Base-by-base conservation (phyloP, 1,139 yeast species). In the Diutina rugosa region DNA sequence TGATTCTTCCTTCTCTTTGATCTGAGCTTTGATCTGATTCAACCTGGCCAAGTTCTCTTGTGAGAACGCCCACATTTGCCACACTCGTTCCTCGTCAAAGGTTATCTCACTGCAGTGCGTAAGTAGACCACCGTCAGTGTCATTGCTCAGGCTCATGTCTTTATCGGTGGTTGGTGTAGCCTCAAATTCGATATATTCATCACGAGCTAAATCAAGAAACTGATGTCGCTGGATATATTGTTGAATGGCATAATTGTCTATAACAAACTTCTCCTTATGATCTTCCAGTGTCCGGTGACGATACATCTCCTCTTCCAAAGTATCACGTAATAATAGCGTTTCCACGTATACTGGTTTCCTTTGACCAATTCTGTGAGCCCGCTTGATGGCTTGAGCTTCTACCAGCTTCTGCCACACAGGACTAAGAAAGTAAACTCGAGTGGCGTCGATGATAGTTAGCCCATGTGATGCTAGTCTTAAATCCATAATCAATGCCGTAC, bases 311-410 rank as follows among this genome's bases (percentile, higher is more conserved):
- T 84, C 87, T 61, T 85, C 90, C 56, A 85, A 69, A 0, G 90
- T 84, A 3, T 79, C 84, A 56, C 75, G 72, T 61, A 85, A 66
- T 2, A 85, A 78, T 57, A 85, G 68, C 0, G 90, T 85, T 62
- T 85, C 90, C n/a, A 85, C 90, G 62, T 67, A 69, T 0, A 81
- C 85, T 16, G 79, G 78, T 1, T 72, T 69, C 0, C 73, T 71
- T 62, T 84, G 90, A 0, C 90, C 90, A 63, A 84, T 84, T 66
- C 90, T 76, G 66, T 84, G 90, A 0, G 89, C 85, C 70, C 90
- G 78, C 61, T 84, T 84, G 56, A 84, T 82, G 0, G 89, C 89
- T 62, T 84, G 90, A 0, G 89, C 89, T 63, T 84, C 90, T 9
- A 82, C 73, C 0, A 87, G 78, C 58, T 82, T 74, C 61, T 77